Evolutionary conservation across 148 eudicot species (phyloP).

Genomic region (Rhododendron mucronatum): DNA sequence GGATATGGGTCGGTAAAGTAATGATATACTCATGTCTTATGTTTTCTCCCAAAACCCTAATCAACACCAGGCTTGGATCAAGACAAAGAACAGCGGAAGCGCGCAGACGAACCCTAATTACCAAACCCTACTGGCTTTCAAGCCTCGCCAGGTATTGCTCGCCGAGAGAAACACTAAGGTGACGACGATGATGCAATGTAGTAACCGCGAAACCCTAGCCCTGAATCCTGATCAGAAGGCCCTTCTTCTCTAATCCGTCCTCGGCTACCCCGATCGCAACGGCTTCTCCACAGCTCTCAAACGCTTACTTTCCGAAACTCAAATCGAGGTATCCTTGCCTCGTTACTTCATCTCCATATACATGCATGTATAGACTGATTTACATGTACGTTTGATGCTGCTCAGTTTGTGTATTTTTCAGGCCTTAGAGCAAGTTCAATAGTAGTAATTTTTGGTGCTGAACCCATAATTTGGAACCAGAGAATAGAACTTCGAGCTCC

Average conservation of each 20-base stretch:
- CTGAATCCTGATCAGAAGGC: slow-evolving; percentile 33
- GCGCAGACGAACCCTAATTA: slow-evolving; percentile 17
- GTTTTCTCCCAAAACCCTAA: too few relatives aligned
- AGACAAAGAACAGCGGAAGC: not conserved
- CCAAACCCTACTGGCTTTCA: slow-evolving; percentile 26
- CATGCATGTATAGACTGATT: not conserved
- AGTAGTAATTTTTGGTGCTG: too few relatives aligned
- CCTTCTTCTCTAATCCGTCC: slow-evolving; percentile 40
- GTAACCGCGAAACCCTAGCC: not conserved
- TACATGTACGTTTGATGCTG: not conserved
- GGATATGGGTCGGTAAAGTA: too few relatives aligned
- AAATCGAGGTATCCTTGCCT: slow-evolving; percentile 41
- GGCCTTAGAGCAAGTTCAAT: not conserved
- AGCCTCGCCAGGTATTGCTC: slow-evolving; percentile 60
- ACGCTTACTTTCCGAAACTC: slow-evolving; percentile 50
- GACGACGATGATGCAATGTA: slow-evolving; percentile 9
- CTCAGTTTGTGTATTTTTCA: not conserved
- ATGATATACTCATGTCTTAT: too few relatives aligned
- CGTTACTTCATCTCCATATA: not conserved
- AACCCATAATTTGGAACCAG: not conserved
- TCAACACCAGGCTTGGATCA: too few relatives aligned
- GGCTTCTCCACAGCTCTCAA: slow-evolving; percentile 59
- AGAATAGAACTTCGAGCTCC: not conserved
- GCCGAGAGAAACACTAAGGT: slow-evolving; percentile 14
- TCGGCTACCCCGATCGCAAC: slow-evolving; percentile 42